phyloP scores from a whole-genome alignment of 2,329 filamentous ascomycete species.

The Trichoderma hamatum region DNA sequence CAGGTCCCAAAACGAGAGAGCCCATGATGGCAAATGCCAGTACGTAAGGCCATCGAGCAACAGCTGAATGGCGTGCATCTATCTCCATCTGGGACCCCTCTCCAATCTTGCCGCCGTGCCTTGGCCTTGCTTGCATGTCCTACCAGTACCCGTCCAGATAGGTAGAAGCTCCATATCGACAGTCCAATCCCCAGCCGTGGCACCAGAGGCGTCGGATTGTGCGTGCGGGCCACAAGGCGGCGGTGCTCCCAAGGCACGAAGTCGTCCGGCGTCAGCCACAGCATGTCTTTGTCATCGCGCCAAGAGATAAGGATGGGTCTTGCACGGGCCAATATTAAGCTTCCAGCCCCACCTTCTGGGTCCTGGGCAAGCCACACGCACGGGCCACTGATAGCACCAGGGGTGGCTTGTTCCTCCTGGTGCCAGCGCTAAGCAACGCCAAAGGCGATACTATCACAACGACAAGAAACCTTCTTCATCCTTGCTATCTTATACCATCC shows the following conservation, averaged over 20 bases:
- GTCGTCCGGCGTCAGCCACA: conserved; percentile 25
- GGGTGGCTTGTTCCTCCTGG: conserved; percentile 19
- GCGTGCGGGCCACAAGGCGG: conserved; percentile 9
- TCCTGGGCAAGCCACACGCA: conserved; percentile 22
- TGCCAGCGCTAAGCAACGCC: conserved; percentile 18
- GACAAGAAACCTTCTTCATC: conserved; percentile 23
- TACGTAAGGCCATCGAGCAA: background rate
- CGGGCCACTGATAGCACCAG: conserved; percentile 1
- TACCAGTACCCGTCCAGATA: background rate
- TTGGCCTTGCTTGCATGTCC: background rate
- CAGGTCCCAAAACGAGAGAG: background rate
- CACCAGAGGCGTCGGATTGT: background rate
- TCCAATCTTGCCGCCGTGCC: background rate
- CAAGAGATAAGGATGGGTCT: conserved; percentile 25
- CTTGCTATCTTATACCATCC: conserved; percentile 9
- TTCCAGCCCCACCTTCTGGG: background rate
- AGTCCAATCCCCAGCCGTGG: background rate
- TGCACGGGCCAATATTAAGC: conserved; percentile 20
- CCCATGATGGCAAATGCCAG: background rate
- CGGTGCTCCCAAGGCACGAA: conserved; percentile 22
- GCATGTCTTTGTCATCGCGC: conserved; percentile 22
- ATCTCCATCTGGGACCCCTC: background rate
- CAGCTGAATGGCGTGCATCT: conserved; percentile 9
- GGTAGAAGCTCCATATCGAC: background rate
- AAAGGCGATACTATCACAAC: conserved; percentile 16